phyloP scores from a whole-genome alignment of 352 stramenopile species.

The Phytophthora pini region DNA sequence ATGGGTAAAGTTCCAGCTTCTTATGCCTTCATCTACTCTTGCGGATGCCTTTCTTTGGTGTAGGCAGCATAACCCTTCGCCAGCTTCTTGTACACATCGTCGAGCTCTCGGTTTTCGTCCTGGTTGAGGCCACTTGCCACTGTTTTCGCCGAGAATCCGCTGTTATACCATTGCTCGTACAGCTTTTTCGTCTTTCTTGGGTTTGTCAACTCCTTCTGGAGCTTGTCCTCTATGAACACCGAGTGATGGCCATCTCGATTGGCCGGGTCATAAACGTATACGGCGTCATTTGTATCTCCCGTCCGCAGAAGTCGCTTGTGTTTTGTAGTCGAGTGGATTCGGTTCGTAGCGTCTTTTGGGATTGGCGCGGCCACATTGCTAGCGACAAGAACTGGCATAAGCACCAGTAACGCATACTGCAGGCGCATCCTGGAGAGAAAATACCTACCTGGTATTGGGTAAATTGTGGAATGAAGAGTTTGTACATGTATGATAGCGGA shows the following conservation, averaged over 20 bases:
- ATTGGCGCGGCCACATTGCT: conserved; percentile 3
- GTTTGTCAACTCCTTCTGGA: conserved; percentile 15
- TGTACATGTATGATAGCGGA: too few species aligned
- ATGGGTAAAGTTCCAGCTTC: conserved; percentile 1
- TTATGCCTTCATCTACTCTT: neutral
- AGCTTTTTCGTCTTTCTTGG: conserved; percentile 20
- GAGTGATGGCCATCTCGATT: conserved; percentile 4
- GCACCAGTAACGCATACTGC: conserved; percentile 10
- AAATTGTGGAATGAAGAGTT: too few species aligned
- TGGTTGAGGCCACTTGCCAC: conserved; percentile 2
- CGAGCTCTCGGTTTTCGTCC: conserved; percentile 18
- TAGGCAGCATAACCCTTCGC: conserved; percentile 15
- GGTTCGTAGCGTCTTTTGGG: neutral
- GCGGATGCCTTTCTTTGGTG: neutral
- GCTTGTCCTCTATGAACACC: conserved; percentile 20
- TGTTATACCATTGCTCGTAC: conserved; percentile 23
- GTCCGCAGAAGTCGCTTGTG: conserved; percentile 11
- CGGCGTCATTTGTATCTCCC: neutral
- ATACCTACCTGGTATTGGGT: too few species aligned
- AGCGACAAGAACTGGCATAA: conserved; percentile 3
- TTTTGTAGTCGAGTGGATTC: neutral
- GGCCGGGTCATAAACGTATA: neutral
- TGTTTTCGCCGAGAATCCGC: conserved; percentile 11
- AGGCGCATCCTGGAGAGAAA: conserved; percentile 11
- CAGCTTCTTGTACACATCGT: conserved; percentile 10